These are phyloP conservation scores for Diaporthe sp. DNA, from an alignment of 2,329 filamentous ascomycete species.

Conservation along the genomic window DNA sequence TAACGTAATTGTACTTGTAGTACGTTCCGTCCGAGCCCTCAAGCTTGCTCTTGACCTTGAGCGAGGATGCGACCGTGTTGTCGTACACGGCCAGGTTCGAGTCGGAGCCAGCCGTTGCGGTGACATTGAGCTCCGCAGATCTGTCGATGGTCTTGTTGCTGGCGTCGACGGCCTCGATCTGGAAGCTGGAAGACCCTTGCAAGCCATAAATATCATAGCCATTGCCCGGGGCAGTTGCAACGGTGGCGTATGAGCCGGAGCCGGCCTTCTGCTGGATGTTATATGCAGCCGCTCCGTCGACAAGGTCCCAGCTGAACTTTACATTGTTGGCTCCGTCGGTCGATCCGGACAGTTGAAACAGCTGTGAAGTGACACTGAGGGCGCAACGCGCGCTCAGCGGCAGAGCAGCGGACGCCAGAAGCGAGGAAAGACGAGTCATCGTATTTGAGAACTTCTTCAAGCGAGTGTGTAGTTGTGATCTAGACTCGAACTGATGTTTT, in stretches of 20 bases:
- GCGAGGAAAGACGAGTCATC: slow-evolving; percentile 4
- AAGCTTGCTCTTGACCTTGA: slow-evolving; percentile 15
- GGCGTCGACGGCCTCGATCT: slow-evolving; percentile 3
- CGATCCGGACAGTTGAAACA: slow-evolving; percentile 7
- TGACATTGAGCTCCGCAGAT: background rate
- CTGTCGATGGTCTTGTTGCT: background rate
- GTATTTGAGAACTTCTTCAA: background rate
- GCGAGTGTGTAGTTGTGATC: background rate
- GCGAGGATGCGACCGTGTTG: slow-evolving; percentile 5
- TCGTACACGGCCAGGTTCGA: background rate
- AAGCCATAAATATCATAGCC: slow-evolving; percentile 11
- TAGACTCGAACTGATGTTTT: background rate
- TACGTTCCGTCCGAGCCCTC: slow-evolving; percentile 11
- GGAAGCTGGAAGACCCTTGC: slow-evolving; percentile 2
- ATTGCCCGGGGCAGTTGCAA: slow-evolving; percentile 11
- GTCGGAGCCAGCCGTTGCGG: background rate
- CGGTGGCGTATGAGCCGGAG: background rate
- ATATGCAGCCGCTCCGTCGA: slow-evolving; percentile 10
- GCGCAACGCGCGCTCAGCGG: background rate
- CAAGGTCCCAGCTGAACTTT: background rate
- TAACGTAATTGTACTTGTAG: background rate
- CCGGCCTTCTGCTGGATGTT: slow-evolving; percentile 1
- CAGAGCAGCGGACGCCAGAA: background rate
- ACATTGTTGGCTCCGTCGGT: slow-evolving; percentile 6
- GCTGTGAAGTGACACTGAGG: slow-evolving; percentile 5